Conservation (phyloP, 106 monocot genomes). For the Ottelia alismoides region DNA sequence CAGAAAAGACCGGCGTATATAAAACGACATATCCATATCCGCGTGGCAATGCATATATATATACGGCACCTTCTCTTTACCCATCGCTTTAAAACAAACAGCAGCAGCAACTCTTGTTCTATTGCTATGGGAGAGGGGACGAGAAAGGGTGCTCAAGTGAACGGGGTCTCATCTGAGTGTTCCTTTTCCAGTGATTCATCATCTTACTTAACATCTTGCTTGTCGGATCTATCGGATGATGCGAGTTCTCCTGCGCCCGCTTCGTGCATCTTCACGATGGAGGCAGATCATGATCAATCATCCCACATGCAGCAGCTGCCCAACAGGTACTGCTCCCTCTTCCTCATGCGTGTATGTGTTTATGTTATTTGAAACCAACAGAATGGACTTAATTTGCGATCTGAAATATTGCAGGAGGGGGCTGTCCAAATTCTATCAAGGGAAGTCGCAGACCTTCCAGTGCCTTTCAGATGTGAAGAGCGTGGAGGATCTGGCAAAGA, state of each 20-base stretch:
- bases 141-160: too few relatives aligned
- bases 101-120: too few relatives aligned
- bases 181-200: not conserved
- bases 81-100: too few relatives aligned
- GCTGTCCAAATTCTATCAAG: constrained; percentile 18
- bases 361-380: not conserved
- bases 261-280: too few relatives aligned
- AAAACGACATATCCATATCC: too few relatives aligned
- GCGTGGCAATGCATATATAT: too few relatives aligned
- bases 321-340: constrained; percentile 5
- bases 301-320: constrained; percentile 19
- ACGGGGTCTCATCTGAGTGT: too few relatives aligned
- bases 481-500: constrained; percentile 23
- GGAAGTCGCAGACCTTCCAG: constrained; percentile 20
- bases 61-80: too few relatives aligned
- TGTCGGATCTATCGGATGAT: constrained; percentile 6
- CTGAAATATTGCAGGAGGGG: constrained; percentile 13
- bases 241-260: not conserved
- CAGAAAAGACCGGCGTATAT: too few relatives aligned
- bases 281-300: constrained; percentile 7
- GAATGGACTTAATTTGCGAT: not conserved
- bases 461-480: constrained; percentile 9
- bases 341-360: not conserved
- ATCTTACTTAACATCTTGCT: not conserved
- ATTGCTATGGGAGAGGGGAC: too few relatives aligned